A percentile compares a stretch with the other conserved stretches of the same genome.
phyloP scores from a whole-genome alignment of 129 eudicot species.

The Apium graveolens region DNA sequence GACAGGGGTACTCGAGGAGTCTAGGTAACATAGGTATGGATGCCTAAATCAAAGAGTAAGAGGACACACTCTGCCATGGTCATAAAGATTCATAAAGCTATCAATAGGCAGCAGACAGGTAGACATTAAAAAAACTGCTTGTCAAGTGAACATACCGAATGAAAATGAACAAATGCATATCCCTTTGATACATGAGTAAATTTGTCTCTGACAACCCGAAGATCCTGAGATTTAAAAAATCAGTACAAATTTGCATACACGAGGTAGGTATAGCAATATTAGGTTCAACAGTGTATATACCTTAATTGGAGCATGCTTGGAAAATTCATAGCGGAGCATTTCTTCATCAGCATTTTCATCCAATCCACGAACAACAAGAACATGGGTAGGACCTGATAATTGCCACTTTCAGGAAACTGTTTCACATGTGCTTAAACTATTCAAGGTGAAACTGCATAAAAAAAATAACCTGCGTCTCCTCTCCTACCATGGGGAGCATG shows the following conservation, averaged over 20 bases:
- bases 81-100: neutral
- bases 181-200: constrained; percentile 97
- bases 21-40: neutral
- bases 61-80: neutral
- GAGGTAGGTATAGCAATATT: neutral
- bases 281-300: constrained; percentile 21
- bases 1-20: too few relatives aligned
- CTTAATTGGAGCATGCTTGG: constrained; percentile 92
- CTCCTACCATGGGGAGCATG: constrained; percentile 60
- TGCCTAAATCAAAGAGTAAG: neutral
- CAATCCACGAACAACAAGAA: constrained; percentile 93
- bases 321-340: constrained; percentile 98
- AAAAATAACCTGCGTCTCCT: constrained; percentile 67
- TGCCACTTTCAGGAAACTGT: constrained; percentile 8
- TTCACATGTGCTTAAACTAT: constrained; percentile 1
- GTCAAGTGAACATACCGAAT: constrained; percentile 46
- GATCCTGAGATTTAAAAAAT: constrained; percentile 52
- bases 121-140: neutral
- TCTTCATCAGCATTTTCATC: constrained; percentile 99
- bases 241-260: neutral
- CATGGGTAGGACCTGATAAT: constrained; percentile 88
- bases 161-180: constrained; percentile 93
- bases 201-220: constrained; percentile 94
- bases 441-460: neutral
- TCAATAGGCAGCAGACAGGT: neutral